Base-by-base conservation (phyloP, 306 rosid genomes). In the Prunus campanulata region DNA sequence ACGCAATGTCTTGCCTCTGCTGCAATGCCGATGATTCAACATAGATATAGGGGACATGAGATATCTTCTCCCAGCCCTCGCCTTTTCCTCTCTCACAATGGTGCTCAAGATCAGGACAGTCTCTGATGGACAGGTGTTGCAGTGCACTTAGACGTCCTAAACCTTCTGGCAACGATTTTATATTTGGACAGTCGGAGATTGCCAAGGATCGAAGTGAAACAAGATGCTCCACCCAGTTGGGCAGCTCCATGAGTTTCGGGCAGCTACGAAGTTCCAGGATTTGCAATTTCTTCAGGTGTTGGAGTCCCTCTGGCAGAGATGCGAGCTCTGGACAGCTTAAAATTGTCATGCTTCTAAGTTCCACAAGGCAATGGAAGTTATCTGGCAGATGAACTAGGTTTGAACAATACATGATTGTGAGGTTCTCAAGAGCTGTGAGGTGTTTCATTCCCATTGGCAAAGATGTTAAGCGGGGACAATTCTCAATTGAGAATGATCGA, bases 401-500 rank as follows among this genome's bases (percentile, higher is more conserved):
- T 4, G 68, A 75, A 59, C 78, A 81, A n/a, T 6, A 73, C 85
- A 82, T 82, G 14, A 82, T 62, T 8, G 79, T 57, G 25, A 74
- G 60, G 24, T 73, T 78, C 70, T 78, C 77, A 25, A 78, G 85
- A 14, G 77, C 55, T 42, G 63, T 13, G 14, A 82, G 69, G 48
- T 47, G 24, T 62, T 74, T 71, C 77, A 73, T 56, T 46, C 76
- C 56, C 20, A 8, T 56, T 9, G 79, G 68, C 71, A 82, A 67
- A 15, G 73, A 59, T 18, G 70, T 12, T 11, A 82, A 60, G 66
- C 56, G 27, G 14, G 49, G 18, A 25, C 77, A 82, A 25, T 78
- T 82, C 74, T 82, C 77, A 68, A 78, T 47, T 12, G 85, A 82
- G 8, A 82, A 73, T 18, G 82, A 67, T 30, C 71, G 54, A 19